Percentiles rank a stretch among this genome's conserved stretches.
Evolutionary conservation across 1,284 basidiomycete genomes (phyloP).

Genomic region (Ceratobasidium sp.): DNA sequence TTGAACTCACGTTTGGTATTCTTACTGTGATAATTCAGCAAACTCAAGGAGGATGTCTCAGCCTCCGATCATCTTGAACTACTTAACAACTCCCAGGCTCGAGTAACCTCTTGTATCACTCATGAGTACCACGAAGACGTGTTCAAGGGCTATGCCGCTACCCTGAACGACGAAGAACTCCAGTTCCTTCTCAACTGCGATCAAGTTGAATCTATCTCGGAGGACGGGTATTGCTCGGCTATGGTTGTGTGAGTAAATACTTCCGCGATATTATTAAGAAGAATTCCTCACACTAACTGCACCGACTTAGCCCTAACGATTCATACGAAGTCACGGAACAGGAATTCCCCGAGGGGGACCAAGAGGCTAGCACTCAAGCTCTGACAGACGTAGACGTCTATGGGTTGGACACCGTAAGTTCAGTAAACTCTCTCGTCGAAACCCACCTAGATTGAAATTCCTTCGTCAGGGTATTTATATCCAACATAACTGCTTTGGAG

Average conservation of each 20-base stretch:
- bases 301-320: too few species aligned
- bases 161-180: conserved; percentile 10
- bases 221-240: neutral
- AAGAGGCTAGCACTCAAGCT: neutral
- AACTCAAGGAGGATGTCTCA: conserved; percentile 3
- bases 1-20: neutral
- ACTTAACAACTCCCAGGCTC: neutral
- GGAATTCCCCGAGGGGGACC: neutral
- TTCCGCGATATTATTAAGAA: too few species aligned
- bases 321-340: neutral
- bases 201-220: conserved; percentile 41
- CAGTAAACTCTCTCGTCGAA: neutral
- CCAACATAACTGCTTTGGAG: neutral
- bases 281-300: too few species aligned
- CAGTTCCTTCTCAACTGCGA: conserved; percentile 21
- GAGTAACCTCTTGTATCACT: neutral
- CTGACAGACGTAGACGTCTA: conserved; percentile 37
- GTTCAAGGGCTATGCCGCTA: conserved; percentile 47
- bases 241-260: too few species aligned
- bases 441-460: neutral
- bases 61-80: neutral
- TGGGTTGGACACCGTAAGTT: conserved; percentile 31
- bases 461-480: neutral
- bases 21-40: neutral
- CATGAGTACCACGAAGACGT: conserved; percentile 38